Base-by-base conservation (phyloP, 768 basidiomycete genomes). In the Russula virescens region DNA sequence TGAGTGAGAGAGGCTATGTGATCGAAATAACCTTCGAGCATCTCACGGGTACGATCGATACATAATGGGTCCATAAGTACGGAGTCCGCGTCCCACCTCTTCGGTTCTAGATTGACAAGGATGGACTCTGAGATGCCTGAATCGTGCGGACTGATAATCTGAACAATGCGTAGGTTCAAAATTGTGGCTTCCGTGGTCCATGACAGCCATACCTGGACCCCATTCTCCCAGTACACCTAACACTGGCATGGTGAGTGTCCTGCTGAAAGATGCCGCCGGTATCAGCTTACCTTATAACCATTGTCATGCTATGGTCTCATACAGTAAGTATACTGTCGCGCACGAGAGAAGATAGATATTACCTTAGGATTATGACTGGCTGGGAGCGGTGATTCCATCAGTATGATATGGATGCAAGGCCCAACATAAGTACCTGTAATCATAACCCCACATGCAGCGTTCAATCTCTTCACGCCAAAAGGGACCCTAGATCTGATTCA, bases 311-410 rank as follows among this genome's bases (percentile, higher is more conserved):
- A 42, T 2, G 25, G 40, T 28, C 7, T n/a, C 47, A 43, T 43
- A 43, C 18, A 8, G 28, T 49, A 49, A 63, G 55, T 46, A 7
- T 64, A 43, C 45, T 7, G 38, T 43, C 16, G 40, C 31, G 68
- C 18, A 14, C 34, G 16, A 21, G 54, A 19, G 54, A 21, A 34
- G 51, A 28, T n/a, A 34, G 51, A 28, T n/a, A 68, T 25, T 40
- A 86, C 89, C 83, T 91, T 93, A 0, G 92, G 93, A 70, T 95
- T 95, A 69, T 95, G 93, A 64, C 87, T 89, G 3, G 91, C 91
- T 87, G 61, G 10, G 38, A 7, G 13, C 13, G 0, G 65, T 43
- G 25, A 40, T 49, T 48, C 1, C 1, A 51, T 66, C 35, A 55
- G 60, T 5, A 64, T 55, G 55, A 28, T 54, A 59, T 49, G 14